phyloP scores from a whole-genome alignment of 164 flowering plant species.

The Sedum album region DNA sequence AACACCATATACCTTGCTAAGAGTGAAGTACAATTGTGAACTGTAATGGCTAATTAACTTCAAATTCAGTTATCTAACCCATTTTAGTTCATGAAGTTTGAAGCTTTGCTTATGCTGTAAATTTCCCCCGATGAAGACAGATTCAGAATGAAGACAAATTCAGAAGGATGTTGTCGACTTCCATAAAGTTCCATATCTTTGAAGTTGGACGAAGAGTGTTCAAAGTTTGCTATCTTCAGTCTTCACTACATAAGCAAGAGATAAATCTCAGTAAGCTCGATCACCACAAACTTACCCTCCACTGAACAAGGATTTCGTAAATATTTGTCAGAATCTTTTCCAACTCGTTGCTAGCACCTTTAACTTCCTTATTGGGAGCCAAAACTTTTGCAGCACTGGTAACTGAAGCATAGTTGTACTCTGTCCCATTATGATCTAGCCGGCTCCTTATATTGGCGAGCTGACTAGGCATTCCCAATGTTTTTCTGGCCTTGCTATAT shows the following conservation, averaged over 20 bases:
- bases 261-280: conserved; percentile 79
- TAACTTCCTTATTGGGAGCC: conserved; percentile 68
- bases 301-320: conserved; percentile 81
- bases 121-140: conserved; percentile 54
- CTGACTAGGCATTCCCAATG: conserved; percentile 14
- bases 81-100: conserved; percentile 63
- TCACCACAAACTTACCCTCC: conserved; percentile 50
- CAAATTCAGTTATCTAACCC: conserved; percentile 70
- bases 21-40: conserved; percentile 72
- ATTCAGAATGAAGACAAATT: no score
- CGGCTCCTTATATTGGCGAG: conserved; percentile 54
- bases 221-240: conserved; percentile 80
- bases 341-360: conserved; percentile 71
- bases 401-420: conserved; percentile 72
- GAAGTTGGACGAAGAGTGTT: conserved; percentile 76
- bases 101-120: conserved; percentile 61
- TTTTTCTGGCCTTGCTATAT: conserved; percentile 35
- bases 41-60: conserved; percentile 69
- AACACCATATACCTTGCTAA: conserved; percentile 71
- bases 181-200: conserved; percentile 66
- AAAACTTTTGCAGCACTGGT: conserved; percentile 78
- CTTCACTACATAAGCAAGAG: conserved; percentile 61
- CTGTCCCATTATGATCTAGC: conserved; percentile 65
- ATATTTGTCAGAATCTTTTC: conserved; percentile 67
- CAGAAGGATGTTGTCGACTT: conserved; percentile 64